Base-by-base conservation (phyloP, 2,329 filamentous ascomycete genomes). In the Aspergillaceae sp. region DNA sequence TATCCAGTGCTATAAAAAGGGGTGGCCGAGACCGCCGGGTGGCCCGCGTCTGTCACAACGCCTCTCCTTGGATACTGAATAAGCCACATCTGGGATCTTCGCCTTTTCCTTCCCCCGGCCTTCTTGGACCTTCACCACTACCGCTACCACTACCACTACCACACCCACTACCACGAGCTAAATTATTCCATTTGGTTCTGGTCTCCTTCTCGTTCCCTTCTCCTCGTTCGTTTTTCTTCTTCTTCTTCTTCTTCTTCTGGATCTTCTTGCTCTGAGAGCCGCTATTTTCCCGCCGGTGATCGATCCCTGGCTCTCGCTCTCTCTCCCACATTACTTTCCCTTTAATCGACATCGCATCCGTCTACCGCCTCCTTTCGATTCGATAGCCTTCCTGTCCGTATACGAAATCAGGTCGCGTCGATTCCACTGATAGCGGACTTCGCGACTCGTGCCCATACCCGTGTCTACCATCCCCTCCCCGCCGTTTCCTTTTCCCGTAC, bases 311-410 rank as follows among this genome's bases (percentile, higher is more conserved):
- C 19, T 32, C 30, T 5, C 30, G 5, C 30, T 32, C 30, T 32
- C 30, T 32, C 6, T n/a, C 33, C 8, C 33, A 26, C 42, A 36
- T 34, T 29, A 26, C 36, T n/a, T 36, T 19, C 50, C 51, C 54
- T 53, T 55, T 52, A 54, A 44, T 45, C 47, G 42, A 36, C 38
- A 40, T 41, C 42, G 29, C 19, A 19, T 19, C 19, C 19, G 19
- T 19, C 19, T 19, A 19, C 19, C 19, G 19, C 19, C 1, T 26
- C 19, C 5, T 7, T 27, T 38, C 36, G 36, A 38, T 8, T 19
- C 36, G 36, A 28, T 38, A 11, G 19, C 27, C 36, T 38, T 36
- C 6, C 5, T 36, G 34, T 19, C 36, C 11, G 27, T 38, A 10
- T 26, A 38, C n/a, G 6, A 28, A 7, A 26, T 19, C 36, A 11